These are phyloP conservation scores for Massariosphaeria phaeospora DNA, from an alignment of 495 filamentous ascomycete genomes.

Conservation along the genomic window DNA sequence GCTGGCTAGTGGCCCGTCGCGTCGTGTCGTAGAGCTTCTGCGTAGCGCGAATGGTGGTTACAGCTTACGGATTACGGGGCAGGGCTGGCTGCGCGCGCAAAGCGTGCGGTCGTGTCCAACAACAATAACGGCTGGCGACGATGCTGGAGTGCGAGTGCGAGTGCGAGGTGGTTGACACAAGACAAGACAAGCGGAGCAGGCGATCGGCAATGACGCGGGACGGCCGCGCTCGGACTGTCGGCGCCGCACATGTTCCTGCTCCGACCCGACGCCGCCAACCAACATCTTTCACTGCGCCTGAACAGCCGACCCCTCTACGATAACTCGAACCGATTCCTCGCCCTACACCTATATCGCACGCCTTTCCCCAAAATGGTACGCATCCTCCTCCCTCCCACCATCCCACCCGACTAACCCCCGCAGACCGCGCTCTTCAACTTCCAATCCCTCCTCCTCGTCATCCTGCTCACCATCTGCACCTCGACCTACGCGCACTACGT, in stretches of 20 bases:
- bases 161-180: neutral
- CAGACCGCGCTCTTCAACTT: constrained; percentile 98
- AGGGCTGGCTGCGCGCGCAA: neutral
- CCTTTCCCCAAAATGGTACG: constrained; percentile 12
- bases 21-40: neutral
- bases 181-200: neutral
- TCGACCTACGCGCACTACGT: constrained; percentile 86
- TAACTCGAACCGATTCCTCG: too few species aligned
- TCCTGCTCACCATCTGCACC: constrained; percentile 93
- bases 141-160: neutral
- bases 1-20: neutral
- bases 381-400: neutral
- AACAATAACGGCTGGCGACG: too few species aligned
- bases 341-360: too few species aligned
- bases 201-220: neutral
- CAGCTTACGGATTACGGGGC: too few species aligned
- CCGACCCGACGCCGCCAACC: too few species aligned
- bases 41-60: too few species aligned
- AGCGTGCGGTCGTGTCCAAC: too few species aligned
- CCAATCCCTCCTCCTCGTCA: constrained; percentile 75
- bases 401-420: constrained; percentile 6
- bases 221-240: too few species aligned
- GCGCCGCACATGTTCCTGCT: too few species aligned
- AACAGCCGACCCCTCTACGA: too few species aligned
- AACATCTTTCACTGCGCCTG: too few species aligned